Evolutionary conservation across 2,329 filamentous ascomycete species (phyloP).

Genomic region (Alternaria consortialis): DNA sequence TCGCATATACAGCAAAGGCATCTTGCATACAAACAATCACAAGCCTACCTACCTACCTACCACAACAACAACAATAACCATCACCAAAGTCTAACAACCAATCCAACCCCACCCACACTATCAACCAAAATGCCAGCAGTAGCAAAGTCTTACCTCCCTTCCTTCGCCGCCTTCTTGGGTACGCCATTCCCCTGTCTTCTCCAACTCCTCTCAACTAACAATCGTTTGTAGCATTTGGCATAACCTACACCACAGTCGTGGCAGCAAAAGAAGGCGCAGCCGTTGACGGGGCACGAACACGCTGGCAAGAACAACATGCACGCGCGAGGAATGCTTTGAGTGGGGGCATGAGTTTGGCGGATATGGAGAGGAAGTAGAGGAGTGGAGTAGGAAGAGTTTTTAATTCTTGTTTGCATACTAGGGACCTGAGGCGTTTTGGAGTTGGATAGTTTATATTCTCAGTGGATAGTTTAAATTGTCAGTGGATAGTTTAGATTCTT

Average conservation of each 20-base stretch:
- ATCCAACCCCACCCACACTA: neutral
- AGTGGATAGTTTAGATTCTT: neutral
- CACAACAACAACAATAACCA: neutral
- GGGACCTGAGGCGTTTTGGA: neutral
- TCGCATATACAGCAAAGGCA: neutral
- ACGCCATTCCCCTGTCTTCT: conserved; percentile 1
- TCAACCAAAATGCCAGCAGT: conserved; percentile 39
- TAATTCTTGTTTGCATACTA: neutral
- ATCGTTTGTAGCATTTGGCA: conserved; percentile 28
- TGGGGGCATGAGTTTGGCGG: conserved; percentile 18
- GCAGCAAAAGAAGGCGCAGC: conserved; percentile 45
- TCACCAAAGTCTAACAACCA: neutral
- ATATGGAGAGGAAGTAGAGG: conserved; percentile 9
- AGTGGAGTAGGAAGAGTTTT: neutral
- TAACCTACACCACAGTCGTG: conserved; percentile 46
- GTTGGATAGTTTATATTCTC: neutral
- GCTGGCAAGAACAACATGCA: conserved; percentile 46
- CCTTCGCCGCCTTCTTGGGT: conserved; percentile 47
- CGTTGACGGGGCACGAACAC: conserved; percentile 43
- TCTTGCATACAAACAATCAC: neutral
- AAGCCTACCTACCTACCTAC: too few species aligned
- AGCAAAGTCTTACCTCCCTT: conserved; percentile 45
- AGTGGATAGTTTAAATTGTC: too few species aligned
- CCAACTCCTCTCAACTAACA: conserved; percentile 13
- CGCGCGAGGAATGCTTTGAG: conserved; percentile 26